Percentiles rank a stretch among this genome's conserved stretches.
Evolutionary conservation across 768 basidiomycete genomes (phyloP).

Genomic region (Bullera alba): DNA sequence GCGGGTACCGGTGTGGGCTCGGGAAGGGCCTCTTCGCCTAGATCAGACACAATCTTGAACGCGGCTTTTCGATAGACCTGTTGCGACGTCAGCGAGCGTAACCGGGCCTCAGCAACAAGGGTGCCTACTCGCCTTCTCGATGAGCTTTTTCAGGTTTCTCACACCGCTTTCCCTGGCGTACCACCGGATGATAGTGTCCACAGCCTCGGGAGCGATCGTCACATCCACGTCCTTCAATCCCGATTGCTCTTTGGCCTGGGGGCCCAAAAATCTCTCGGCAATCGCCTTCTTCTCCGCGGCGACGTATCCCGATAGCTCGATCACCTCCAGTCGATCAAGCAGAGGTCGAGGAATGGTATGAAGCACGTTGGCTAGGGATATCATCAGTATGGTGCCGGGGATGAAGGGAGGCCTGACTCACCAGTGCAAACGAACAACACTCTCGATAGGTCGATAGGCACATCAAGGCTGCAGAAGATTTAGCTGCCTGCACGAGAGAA

Average conservation of each 20-base stretch:
- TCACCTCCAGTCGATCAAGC: conserved; percentile 91
- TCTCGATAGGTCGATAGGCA: conserved; percentile 89
- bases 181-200: conserved; percentile 87
- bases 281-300: conserved; percentile 87
- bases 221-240: conserved; percentile 83
- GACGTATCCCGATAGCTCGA: conserved; percentile 91
- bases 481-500: not conserved
- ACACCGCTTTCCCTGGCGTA: conserved; percentile 98
- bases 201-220: conserved; percentile 62
- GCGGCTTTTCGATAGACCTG: conserved; percentile 97
- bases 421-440: conserved; percentile 95
- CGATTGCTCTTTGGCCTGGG: conserved; percentile 84
- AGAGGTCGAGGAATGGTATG: conserved; percentile 91
- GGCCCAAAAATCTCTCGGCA: conserved; percentile 77
- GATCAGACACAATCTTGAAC: conserved; percentile 77
- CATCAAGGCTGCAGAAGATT: conserved; percentile 69
- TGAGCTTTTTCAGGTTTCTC: conserved; percentile 92
- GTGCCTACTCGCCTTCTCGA: conserved; percentile 69
- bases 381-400: not conserved
- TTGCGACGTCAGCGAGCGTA: not conserved
- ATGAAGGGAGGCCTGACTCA: conserved; percentile 21
- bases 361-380: conserved; percentile 65
- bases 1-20: too few species aligned
- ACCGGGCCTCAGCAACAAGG: not conserved
- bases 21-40: conserved; percentile 78